Base-by-base conservation (phyloP, 2,329 filamentous ascomycete species). In the Ophiostoma triangulosporum region DNA sequence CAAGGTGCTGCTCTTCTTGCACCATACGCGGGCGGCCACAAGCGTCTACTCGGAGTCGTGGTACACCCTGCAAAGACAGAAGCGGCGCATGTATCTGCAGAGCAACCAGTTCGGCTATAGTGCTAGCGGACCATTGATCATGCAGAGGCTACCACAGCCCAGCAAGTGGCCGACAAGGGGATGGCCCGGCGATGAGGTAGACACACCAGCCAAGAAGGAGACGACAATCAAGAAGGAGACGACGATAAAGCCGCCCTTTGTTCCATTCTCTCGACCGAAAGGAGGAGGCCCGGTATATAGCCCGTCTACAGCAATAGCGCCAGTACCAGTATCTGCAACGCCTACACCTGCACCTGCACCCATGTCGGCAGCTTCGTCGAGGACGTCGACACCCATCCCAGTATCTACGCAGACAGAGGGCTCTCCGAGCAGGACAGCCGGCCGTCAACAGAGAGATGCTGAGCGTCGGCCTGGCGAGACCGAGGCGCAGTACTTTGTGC, bases 1-100 rank as follows among this genome's bases (percentile, higher is more conserved):
- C 60, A 66, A 71, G 5, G 73, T 91, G 0, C 74, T 95, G 6
- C 71, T 74, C 29, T 78, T 82, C 3, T 72, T 97, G 14, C 87
- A 90, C 63, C 78, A 82, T 55, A 74, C 78, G 1, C 77, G 83
- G 35, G 69, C 77, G 43, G 75, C 80, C 7, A 48, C 54, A 9
- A 20, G 32, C 2, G 36, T 24, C 4, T 6, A 29, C 17, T 35
- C 4, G 49, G 46, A 20, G 17, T 2, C 6, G 26, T 33, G 32
- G 32, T 22, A 48, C 45, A 32, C 20, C n/a, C 7, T 27, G 26
- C 45, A 48, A 14, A n/a, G 9, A 4, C 27, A 29, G n/a, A 48
- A 48, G 45, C 45, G 45, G 4, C 26, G 20, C 26, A 14, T 20
- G 26, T 48, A 48, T 22, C 45, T 15, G 6, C 26, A 48, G 15